Base-by-base conservation (phyloP, 1,284 basidiomycete species). In the Cryptococcus sp. region DNA sequence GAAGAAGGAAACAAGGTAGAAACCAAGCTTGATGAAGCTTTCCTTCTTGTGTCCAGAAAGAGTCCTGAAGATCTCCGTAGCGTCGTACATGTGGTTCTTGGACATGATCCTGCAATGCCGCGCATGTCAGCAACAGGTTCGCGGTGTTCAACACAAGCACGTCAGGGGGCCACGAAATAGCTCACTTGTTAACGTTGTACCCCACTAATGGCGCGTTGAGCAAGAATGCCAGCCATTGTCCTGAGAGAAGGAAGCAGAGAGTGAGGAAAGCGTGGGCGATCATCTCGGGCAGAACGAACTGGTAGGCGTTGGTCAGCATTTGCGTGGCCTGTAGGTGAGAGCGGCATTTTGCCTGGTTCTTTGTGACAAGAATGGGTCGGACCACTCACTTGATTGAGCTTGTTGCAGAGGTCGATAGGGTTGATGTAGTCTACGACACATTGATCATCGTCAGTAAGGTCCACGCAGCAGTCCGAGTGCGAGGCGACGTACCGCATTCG, bases 341-440 rank as follows among this genome's bases (percentile, higher is more conserved):
- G n/a, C 30, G 7, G 30, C 3, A 35, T 5, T 8, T 8, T 35
- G 13, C 30, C 30, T n/a, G 42, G 22, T 8, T 15, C 8, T 45
- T 11, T 13, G 42, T 19, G 11, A n/a, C n/a, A 8, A 8, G 42
- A 22, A 45, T 11, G 3, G 22, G 22, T 19, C n/a, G 11, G n/a
- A 11, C 15, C 42, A 73, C 79, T 55, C 65, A 96, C 95, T 81
- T 95, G 91, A 80, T 99, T 99, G 73, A 99, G 88, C 83, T 98
- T 98, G 83, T 98, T 98, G 83, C 96, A 99, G 41, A 99, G 88
- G 81, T 99, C 95, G 86, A 99, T 98, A 56, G 95, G 95, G 82
- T 99, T 99, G 83, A 99, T 96, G 82, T 98, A 99, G 84, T 98
- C 75, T 77, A 57, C 72, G 57, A 73, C 42, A 47, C 16, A 20